These are phyloP conservation scores for Aspergillus tubingensis DNA, from an alignment of 2,329 filamentous ascomycete genomes.

Conservation along the genomic window DNA sequence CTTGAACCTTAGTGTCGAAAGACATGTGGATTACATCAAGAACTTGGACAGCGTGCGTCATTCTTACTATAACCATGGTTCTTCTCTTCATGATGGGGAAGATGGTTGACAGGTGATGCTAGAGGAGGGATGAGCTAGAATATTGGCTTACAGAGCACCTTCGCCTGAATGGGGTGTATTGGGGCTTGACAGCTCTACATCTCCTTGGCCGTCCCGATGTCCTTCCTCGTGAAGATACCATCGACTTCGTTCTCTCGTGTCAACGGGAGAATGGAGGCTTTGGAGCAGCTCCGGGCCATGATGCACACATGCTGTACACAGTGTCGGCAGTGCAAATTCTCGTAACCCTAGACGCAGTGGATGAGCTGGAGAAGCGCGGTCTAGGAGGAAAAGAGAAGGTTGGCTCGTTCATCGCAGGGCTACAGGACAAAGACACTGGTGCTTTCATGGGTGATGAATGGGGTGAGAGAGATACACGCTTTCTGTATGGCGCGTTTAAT, in stretches of 20 bases:
- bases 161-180: slow-evolving; percentile 93
- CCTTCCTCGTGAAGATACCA: slow-evolving; percentile 75
- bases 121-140: slow-evolving; percentile 90
- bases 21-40: slow-evolving; percentile 91
- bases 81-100: slow-evolving; percentile 22
- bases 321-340: slow-evolving; percentile 94
- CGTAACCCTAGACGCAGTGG: slow-evolving; percentile 79
- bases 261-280: slow-evolving; percentile 88
- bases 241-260: slow-evolving; percentile 95
- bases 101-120: slow-evolving; percentile 42
- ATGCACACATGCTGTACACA: slow-evolving; percentile 94
- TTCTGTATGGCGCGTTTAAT: slow-evolving; percentile 87
- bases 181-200: slow-evolving; percentile 88
- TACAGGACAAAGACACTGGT: slow-evolving; percentile 79
- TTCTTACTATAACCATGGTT: slow-evolving; percentile 24
- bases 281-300: slow-evolving; percentile 88
- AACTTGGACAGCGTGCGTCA: slow-evolving; percentile 77
- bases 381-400: slow-evolving; percentile 70
- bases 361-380: slow-evolving; percentile 73
- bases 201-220: slow-evolving; percentile 79
- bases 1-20: slow-evolving; percentile 57
- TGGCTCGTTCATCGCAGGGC: slow-evolving; percentile 75
- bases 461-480: slow-evolving; percentile 94
- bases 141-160: slow-evolving; percentile 98
- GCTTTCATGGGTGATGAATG: slow-evolving; percentile 94